Conservation (phyloP, 306 rosid genomes). For the Castanospermum australe region DNA sequence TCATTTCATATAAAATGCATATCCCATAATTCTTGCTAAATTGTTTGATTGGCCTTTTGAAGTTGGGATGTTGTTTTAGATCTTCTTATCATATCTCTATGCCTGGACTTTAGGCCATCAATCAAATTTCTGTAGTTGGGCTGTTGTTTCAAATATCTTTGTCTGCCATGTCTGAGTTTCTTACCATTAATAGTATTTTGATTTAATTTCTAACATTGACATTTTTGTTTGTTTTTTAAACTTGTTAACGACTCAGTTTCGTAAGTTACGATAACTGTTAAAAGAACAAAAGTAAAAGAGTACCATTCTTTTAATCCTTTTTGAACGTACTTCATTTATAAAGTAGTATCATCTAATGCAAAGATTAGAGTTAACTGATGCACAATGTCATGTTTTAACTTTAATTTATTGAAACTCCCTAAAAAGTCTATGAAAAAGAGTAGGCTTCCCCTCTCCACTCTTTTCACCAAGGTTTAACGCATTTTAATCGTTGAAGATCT, state of each 20-base stretch:
- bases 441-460: background rate
- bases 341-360: background rate
- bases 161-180: background rate
- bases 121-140: background rate
- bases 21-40: too few species aligned
- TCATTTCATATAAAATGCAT: too few species aligned
- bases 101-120: constrained; percentile 16
- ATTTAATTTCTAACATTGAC: background rate
- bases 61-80: background rate
- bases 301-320: background rate
- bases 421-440: too few species aligned
- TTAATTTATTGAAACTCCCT: background rate
- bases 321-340: background rate
- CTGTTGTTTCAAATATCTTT: background rate
- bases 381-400: background rate
- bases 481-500: background rate
- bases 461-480: background rate
- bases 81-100: background rate
- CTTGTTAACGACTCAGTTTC: background rate
- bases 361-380: background rate
- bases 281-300: background rate
- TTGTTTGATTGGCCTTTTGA: background rate
- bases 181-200: background rate
- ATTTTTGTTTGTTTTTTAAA: background rate
- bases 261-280: background rate